These are phyloP conservation scores for Raphidocelis subcapitata DNA, from an alignment of 139 green algal genomes.

Conservation along the genomic window DNA sequence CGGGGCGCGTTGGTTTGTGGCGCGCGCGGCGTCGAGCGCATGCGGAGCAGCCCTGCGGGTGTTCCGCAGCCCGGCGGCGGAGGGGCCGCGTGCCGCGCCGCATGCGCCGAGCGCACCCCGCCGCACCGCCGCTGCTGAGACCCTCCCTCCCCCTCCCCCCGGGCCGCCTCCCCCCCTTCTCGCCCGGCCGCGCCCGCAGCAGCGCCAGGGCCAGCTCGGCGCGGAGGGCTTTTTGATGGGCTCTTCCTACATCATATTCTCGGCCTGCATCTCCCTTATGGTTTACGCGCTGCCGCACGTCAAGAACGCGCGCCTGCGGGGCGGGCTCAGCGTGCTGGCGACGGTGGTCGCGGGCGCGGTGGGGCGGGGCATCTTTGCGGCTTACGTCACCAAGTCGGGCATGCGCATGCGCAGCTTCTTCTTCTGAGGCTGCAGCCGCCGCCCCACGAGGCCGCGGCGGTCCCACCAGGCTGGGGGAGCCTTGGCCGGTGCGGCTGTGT, in stretches of 20 bases:
- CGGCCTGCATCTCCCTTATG: constrained; percentile 33
- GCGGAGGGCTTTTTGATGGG: constrained; percentile 82
- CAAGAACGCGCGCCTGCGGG: neutral
- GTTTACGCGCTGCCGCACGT: constrained; percentile 40
- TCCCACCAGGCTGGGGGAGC: no score
- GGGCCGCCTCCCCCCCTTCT: constrained; percentile 10
- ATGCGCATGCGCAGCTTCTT: constrained; percentile 24
- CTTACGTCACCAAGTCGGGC: constrained; percentile 16
- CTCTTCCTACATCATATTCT: constrained; percentile 61
- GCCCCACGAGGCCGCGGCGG: no score
- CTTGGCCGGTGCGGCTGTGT: no score
- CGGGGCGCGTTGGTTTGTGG: neutral
- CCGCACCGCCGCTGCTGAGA: neutral
- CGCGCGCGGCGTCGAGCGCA: no score
- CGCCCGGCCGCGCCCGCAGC: neutral
- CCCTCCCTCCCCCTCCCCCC: neutral
- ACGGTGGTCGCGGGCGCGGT: constrained; percentile 25
- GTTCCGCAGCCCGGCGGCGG: no score
- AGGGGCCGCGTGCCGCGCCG: no score
- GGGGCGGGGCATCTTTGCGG: constrained; percentile 1
- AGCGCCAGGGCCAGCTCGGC: constrained; percentile 64
- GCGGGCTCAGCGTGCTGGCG: constrained; percentile 13
- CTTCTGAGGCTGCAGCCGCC: no score
- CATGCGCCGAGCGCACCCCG: neutral
- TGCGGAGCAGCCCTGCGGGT: no score